These are phyloP conservation scores for Tremella yokohamensis DNA, from an alignment of 768 basidiomycete genomes.

Conservation along the genomic window DNA sequence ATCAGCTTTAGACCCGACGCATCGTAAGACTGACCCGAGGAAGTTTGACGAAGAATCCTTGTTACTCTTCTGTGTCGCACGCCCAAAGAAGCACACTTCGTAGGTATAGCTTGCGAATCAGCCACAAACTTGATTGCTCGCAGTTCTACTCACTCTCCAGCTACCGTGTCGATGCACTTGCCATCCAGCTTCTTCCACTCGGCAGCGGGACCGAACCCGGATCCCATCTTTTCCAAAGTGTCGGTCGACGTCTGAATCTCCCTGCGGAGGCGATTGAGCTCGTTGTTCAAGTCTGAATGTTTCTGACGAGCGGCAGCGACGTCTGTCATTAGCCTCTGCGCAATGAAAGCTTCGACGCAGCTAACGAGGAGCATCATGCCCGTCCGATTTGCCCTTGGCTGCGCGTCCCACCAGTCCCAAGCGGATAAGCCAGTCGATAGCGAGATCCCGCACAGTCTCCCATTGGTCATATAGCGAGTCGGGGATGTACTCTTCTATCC, in stretches of 20 bases:
- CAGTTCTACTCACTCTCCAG: constrained; percentile 72
- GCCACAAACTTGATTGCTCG: not conserved
- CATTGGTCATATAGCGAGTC: constrained; percentile 72
- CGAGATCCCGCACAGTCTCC: constrained; percentile 61
- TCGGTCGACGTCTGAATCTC: constrained; percentile 53
- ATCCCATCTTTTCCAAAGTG: constrained; percentile 66
- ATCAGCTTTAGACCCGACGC: constrained; percentile 10
- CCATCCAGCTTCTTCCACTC: constrained; percentile 96
- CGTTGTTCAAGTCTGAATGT: constrained; percentile 53
- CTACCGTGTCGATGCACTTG: constrained; percentile 71
- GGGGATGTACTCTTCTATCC: constrained; percentile 77
- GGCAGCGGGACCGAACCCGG: constrained; percentile 67
- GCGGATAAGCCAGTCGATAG: constrained; percentile 63
- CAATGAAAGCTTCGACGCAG: not conserved
- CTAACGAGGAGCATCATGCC: constrained; percentile 14
- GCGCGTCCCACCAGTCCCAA: constrained; percentile 59
- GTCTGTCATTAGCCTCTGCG: constrained; percentile 29
- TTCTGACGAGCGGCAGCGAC: constrained; percentile 46
- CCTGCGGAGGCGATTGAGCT: constrained; percentile 61
- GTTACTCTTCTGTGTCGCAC: constrained; percentile 82
- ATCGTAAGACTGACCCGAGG: constrained; percentile 65
- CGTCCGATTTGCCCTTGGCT: constrained; percentile 9
- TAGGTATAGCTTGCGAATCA: constrained; percentile 72
- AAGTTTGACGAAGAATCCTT: constrained; percentile 69
- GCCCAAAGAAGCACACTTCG: constrained; percentile 84